Evolutionary conservation across 805 yeast species (phyloP).

Genomic region (Zygotorulaspora chibaensis): DNA sequence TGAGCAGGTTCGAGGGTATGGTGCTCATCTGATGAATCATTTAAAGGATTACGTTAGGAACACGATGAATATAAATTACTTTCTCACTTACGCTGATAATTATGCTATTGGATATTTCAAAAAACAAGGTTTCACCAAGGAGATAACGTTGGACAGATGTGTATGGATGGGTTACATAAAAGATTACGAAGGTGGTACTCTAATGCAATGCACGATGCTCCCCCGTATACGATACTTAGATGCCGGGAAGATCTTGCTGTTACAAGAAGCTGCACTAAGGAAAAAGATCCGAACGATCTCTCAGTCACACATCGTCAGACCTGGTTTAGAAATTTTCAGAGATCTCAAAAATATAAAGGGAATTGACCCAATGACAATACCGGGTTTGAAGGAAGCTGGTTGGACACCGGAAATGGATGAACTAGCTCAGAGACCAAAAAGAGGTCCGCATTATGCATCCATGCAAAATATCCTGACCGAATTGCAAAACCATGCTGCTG

Average conservation of each 20-base stretch:
- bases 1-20: conserved; percentile 97
- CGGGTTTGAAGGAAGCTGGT: conserved; percentile 90
- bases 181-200: conserved; percentile 97
- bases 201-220: conserved; percentile 95
- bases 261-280: conserved; percentile 89
- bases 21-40: conserved; percentile 98
- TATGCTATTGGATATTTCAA: conserved; percentile 98
- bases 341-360: conserved; percentile 44
- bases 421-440: conserved; percentile 87
- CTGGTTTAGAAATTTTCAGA: conserved; percentile 73
- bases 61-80: conserved; percentile 79
- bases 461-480: conserved; percentile 88
- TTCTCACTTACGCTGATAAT: conserved; percentile 94
- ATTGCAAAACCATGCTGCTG: conserved; percentile 88
- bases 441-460: conserved; percentile 90
- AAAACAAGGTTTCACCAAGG: conserved; percentile 97
- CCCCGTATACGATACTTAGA: conserved; percentile 87
- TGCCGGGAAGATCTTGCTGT: conserved; percentile 73
- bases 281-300: conserved; percentile 77
- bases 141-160: conserved; percentile 75
- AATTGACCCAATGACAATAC: conserved; percentile 78
- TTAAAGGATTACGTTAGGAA: conserved; percentile 90
- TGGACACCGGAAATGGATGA: conserved; percentile 99
- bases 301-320: conserved; percentile 71
- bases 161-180: conserved; percentile 98